phyloP scores from a whole-genome alignment of 306 rosid species.

The Quillaja saponaria region DNA sequence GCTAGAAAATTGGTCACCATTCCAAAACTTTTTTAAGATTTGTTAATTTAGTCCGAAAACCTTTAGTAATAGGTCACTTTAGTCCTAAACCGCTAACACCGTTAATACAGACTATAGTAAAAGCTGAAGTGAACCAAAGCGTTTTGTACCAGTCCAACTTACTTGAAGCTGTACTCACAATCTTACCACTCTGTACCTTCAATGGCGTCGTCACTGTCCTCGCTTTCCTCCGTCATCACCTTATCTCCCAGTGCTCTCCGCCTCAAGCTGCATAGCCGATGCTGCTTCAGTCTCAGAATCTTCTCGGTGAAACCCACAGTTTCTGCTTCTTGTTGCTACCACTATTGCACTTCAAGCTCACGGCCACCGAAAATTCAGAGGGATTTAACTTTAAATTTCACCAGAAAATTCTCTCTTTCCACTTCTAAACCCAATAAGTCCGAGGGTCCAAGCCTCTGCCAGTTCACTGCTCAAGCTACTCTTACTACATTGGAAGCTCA shows the following conservation, averaged over 20 bases:
- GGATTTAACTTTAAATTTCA: slow-evolving; percentile 14
- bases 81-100: not conserved
- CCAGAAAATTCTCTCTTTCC: slow-evolving; percentile 48
- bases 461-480: slow-evolving; percentile 55
- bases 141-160: slow-evolving; percentile 25
- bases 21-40: no score
- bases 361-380: slow-evolving; percentile 20
- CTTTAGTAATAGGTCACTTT: not conserved
- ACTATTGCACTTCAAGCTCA: slow-evolving; percentile 22
- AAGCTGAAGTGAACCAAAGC: no score
- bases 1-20: no score
- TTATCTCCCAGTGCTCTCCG: slow-evolving; percentile 52
- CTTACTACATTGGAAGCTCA: slow-evolving; percentile 53
- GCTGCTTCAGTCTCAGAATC: slow-evolving; percentile 38
- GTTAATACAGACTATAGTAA: not conserved
- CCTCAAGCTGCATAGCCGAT: slow-evolving; percentile 46
- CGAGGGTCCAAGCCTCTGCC: slow-evolving; percentile 43
- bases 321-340: slow-evolving; percentile 24
- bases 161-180: not conserved
- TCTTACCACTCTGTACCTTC: slow-evolving; percentile 7
- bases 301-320: slow-evolving; percentile 28
- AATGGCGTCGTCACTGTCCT: slow-evolving; percentile 52
- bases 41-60: no score
- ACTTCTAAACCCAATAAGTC: slow-evolving; percentile 25
- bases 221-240: slow-evolving; percentile 51